Evolutionary conservation across 2,329 filamentous ascomycete species (phyloP), one percentile per base, ranked within the genome.

Genomic region (Alternaria consortialis): DNA sequence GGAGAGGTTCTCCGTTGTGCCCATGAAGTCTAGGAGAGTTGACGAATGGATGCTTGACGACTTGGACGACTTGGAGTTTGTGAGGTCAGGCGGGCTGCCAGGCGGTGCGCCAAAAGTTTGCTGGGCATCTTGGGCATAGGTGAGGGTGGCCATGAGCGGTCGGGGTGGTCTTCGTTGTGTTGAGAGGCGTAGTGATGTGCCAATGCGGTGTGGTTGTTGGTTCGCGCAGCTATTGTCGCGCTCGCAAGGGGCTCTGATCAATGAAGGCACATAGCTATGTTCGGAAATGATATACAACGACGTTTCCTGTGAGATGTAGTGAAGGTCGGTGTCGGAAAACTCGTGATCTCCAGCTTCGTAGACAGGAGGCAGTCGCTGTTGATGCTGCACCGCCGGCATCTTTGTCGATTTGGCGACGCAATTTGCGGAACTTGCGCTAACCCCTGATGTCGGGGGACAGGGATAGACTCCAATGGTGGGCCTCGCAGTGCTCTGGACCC

Each of bases 31-130:
- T 72, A 93, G 90, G 72, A 88, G 90, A 63, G 87, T 89, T 58
- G 91, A 89, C 37, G 93, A 97, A 70, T 90, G 90, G 73, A 94
- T 91, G 51, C 93, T 97, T 5, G 92, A 96, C 29, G 93, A 93
- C 80, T 95, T 96, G 67, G 92, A 97, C 64, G 92, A 95, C 79
- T 94, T 96, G 62, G 92, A 96, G 68, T 85, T 86, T 65, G 91
- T 92, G 81, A 97, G 88, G 72, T 92, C 91, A 63, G 91, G 91
- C 60, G 90, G 90, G 67, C 91, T 92, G 77, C 86, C 87, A 47
- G 90, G 89, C 62, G 79, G 82, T 57, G 80, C 83, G 74, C 75
- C 77, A 56, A 81, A 71, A 44, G 65, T 64, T 53, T 71, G 65
- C 59, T 62, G 66, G 42, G 66, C 62, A 62, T 72, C 67, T 36